Percentiles rank a stretch among this genome's conserved stretches.
phyloP scores from a whole-genome alignment of 2,329 filamentous ascomycete genomes.

The Penicillium sp. region DNA sequence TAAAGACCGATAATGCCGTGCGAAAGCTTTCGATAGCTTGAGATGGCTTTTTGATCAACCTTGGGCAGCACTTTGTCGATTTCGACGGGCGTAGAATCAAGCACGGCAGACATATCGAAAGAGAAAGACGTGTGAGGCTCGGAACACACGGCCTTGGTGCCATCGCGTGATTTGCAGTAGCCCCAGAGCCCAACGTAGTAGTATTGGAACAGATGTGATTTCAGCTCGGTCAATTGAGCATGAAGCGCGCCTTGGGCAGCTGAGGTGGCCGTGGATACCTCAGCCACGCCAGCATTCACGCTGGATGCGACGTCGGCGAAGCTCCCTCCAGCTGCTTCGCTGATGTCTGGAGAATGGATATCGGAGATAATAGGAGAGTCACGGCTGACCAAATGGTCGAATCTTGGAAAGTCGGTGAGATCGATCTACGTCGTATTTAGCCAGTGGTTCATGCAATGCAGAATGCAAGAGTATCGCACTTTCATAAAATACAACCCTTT shows the following conservation, averaged over 20 bases:
- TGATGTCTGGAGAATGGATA: not conserved
- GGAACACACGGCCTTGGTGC: not conserved
- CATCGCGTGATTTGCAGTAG: conserved; percentile 5
- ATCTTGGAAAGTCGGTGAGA: not conserved
- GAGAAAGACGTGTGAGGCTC: conserved; percentile 5
- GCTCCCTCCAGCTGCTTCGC: not conserved
- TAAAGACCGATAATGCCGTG: conserved; percentile 4
- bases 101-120: conserved; percentile 6
- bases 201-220: conserved; percentile 2
- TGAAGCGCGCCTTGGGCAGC: not conserved
- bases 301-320: not conserved
- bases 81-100: not conserved
- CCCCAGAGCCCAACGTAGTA: conserved; percentile 10
- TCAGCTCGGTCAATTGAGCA: conserved; percentile 1
- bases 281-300: not conserved
- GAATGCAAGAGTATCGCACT: not conserved
- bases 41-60: not conserved
- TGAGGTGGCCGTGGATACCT: not conserved
- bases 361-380: not conserved
- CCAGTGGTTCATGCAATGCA: not conserved
- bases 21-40: conserved; percentile 4
- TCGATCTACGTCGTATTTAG: not conserved
- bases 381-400: not conserved
- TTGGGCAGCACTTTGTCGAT: conserved; percentile 3
- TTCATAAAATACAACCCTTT: not conserved